Conservation (phyloP, 2,329 filamentous ascomycete genomes). For the Aphanoascus verrucosus region DNA sequence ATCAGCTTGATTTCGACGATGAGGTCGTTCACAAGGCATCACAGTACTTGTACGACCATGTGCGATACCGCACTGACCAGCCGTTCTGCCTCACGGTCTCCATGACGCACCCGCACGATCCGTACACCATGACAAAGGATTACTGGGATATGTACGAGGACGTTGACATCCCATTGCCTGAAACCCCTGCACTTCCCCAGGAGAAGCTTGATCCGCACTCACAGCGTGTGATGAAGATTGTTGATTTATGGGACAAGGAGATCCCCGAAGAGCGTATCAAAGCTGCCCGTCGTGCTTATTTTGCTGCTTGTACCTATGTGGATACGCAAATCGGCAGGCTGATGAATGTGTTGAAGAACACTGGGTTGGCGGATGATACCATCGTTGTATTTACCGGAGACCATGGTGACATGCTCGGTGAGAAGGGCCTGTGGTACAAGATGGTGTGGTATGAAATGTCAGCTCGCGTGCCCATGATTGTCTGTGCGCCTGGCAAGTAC, state of each 20-base stretch:
- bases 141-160: conserved; percentile 89
- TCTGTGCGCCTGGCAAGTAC: conserved; percentile 70
- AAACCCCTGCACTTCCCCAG: conserved; percentile 59
- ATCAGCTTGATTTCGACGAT: conserved; percentile 92
- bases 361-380: conserved; percentile 70
- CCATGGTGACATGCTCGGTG: conserved; percentile 91
- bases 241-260: conserved; percentile 73
- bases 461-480: conserved; percentile 74
- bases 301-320: conserved; percentile 85
- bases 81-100: conserved; percentile 88
- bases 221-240: conserved; percentile 73
- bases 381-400: conserved; percentile 89
- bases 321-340: conserved; percentile 85
- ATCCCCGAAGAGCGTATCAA: conserved; percentile 80
- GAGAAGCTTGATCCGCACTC: conserved; percentile 80
- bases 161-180: conserved; percentile 75
- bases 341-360: conserved; percentile 64
- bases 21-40: conserved; percentile 88
- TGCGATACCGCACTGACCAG: conserved; percentile 63
- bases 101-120: conserved; percentile 87
- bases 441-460: conserved; percentile 95
- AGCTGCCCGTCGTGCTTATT: conserved; percentile 77
- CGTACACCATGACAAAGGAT: conserved; percentile 85
- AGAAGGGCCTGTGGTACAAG: conserved; percentile 88
- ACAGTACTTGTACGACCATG: conserved; percentile 83